Evolutionary conservation across 1,284 basidiomycete species (phyloP).

Genomic region (Trichosporon asahii): DNA sequence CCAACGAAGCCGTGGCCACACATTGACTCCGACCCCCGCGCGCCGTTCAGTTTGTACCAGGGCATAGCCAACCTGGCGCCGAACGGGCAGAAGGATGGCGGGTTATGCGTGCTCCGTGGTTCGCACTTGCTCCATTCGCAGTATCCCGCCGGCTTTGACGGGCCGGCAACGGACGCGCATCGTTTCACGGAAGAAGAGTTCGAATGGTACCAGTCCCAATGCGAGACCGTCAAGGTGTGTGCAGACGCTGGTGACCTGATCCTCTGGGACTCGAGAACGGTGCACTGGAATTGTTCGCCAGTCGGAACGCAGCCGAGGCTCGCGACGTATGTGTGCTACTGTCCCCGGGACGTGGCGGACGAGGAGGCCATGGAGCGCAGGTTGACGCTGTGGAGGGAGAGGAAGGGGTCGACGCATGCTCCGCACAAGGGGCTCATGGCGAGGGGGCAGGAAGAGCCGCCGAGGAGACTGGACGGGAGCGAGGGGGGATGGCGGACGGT

Average conservation of each 20-base stretch:
- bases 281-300: slow-evolving; percentile 34
- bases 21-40: slow-evolving; percentile 33
- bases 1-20: slow-evolving; percentile 27
- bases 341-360: neutral
- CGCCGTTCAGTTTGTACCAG: slow-evolving; percentile 30
- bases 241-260: slow-evolving; percentile 28
- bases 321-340: neutral
- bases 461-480: neutral
- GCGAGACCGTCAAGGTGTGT: slow-evolving; percentile 25
- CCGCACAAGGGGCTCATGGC: neutral
- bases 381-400: neutral
- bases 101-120: slow-evolving; percentile 32
- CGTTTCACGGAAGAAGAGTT: neutral
- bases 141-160: neutral
- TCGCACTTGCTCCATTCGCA: slow-evolving; percentile 19
- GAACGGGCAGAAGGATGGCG: slow-evolving; percentile 33
- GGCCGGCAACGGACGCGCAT: neutral
- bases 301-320: slow-evolving; percentile 11
- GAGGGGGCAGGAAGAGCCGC: neutral
- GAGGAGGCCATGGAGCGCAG: neutral
- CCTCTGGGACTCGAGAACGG: slow-evolving; percentile 34
- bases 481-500: neutral
- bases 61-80: slow-evolving; percentile 32
- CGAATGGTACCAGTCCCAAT: neutral
- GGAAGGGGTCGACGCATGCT: neutral